Evolutionary conservation across 1,139 yeast species (phyloP), one percentile per base, ranked within the genome.

Genomic region (Yamadazyma siamensis): DNA sequence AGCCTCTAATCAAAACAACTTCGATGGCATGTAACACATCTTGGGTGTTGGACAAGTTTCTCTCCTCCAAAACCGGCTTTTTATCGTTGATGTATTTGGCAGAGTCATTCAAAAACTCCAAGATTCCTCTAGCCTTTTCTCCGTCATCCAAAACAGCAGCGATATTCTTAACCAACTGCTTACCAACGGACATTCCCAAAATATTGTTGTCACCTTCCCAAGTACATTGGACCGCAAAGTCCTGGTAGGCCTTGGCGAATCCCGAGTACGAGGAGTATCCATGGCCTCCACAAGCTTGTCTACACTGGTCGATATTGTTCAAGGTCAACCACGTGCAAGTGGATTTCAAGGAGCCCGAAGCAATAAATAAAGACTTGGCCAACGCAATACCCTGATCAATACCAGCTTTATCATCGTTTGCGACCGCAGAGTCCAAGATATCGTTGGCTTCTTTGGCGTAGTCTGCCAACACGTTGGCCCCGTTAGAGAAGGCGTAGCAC

Each of bases 401-500:
- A 26, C 54, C 59, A 12, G 41, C 52, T 47, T 56, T 53, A 47
- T 66, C 69, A 27, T 61, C 69, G n/a, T 67, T 58, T 3, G 59
- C 58, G 34, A 70, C 72, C 25, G 75, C 80, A 23, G 57, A 56
- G 40, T 80, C 86, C 46, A 87, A 34, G 56, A 56, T 46, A 74
- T 65, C 36, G 81, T 75, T 12, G 53, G 46, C 40, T 67, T 66
- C 49, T 77, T 75, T 41, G 70, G 74, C 26, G 54, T 52, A 55
- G 25, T 49, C 46, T 49, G 71, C 71, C 50, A 87, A 71, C 47
- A 79, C 78, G 45, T 71, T 70, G 7, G 94, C 77, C 14, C 81
- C 88, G 30, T 85, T 77, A 24, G 84, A 78, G 59, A 85, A 75
- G 34, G 89, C 82, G 55, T 82, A 88, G 14, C 85, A 73, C 52